Base-by-base conservation (phyloP, 2,329 filamentous ascomycete species). In the Microdochium bolleyi region DNA sequence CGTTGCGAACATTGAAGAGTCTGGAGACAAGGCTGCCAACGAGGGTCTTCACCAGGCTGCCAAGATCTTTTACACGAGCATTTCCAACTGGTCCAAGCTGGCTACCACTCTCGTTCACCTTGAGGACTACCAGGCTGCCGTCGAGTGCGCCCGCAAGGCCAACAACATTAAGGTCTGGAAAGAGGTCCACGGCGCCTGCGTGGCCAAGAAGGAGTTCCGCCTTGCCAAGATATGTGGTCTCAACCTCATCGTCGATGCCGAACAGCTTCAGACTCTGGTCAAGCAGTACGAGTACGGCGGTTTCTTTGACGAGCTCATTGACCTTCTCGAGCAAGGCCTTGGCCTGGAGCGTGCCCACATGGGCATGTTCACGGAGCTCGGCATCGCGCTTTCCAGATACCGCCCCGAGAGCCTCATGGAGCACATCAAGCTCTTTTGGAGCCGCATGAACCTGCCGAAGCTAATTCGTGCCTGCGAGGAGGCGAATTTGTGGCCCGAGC, bases 91-190 rank as follows among this genome's bases (percentile, higher is more conserved):
- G 94, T 92, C 92, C 53, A 99, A 99, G 78, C 85, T 99, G 63
- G 92, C 94, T 14, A 97, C 94, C 11, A 99, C 94, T 11, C 82
- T 97, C 55, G 94, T 99, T n/a, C 91, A 97, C 70, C 84, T 99
- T 7, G 88, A 86, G 59, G 94, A 99, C 62, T 97, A 99, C 76
- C 95, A 99, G 72, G 90, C 90, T 61, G 94, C 94, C 48, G 94
- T 99, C 44, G 94, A 99, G 70, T 96, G 91, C 65, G 94, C 95
- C 24, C 89, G 94, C 69, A 97, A 99, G 76, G 94, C 94, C 63
- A 99, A 97, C 79, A 97, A 90, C 72, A 92, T 96, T 73, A 96
- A 95, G 77, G 94, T 99, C 51, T 99, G 94, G 94, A 95, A 94
- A 74, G 89, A 99, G 73, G 94, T 99, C 61, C 95, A 97, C 73